Percentiles rank a stretch among this genome's conserved stretches.
These are phyloP conservation scores for Venturia oleaginea DNA, from an alignment of 2,329 filamentous ascomycete genomes.

Conservation along the genomic window DNA sequence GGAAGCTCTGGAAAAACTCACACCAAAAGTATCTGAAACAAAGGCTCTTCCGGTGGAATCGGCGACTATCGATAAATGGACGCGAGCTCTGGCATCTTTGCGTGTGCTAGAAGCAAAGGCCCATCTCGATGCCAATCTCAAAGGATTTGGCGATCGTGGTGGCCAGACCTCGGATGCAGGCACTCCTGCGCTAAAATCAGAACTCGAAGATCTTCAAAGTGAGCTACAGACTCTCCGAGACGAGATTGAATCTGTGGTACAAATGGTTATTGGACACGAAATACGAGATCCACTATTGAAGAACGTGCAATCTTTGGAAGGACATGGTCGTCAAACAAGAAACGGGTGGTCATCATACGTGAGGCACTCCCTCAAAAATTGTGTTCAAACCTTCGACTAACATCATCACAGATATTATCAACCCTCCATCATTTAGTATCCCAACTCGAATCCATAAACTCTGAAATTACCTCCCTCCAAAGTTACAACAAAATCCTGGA, in stretches of 20 bases:
- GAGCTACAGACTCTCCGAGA: slow-evolving; percentile 62
- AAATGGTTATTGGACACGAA: slow-evolving; percentile 63
- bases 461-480: slow-evolving; percentile 22
- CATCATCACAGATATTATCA: slow-evolving; percentile 23
- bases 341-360: slow-evolving; percentile 36
- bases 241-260: slow-evolving; percentile 59
- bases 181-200: slow-evolving; percentile 17
- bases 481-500: slow-evolving; percentile 20
- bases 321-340: slow-evolving; percentile 27
- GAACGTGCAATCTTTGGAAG: slow-evolving; percentile 27
- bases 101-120: slow-evolving; percentile 33
- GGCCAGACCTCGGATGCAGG: slow-evolving; percentile 31
- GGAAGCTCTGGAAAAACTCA: slow-evolving; percentile 55
- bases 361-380: slow-evolving; percentile 14
- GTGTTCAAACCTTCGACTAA: slow-evolving; percentile 4
- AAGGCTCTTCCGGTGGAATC: slow-evolving; percentile 44
- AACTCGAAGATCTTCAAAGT: slow-evolving; percentile 46
- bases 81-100: slow-evolving; percentile 34
- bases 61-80: slow-evolving; percentile 46
- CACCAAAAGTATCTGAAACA: slow-evolving; percentile 46
- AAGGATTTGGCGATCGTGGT: slow-evolving; percentile 28
- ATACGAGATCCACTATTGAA: slow-evolving; percentile 52
- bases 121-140: slow-evolving; percentile 44
- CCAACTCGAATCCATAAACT: slow-evolving; percentile 22
- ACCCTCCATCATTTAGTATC: slow-evolving; percentile 34